phyloP scores from a whole-genome alignment of 495 filamentous ascomycete genomes.

The Astrothelium subdiscretum region DNA sequence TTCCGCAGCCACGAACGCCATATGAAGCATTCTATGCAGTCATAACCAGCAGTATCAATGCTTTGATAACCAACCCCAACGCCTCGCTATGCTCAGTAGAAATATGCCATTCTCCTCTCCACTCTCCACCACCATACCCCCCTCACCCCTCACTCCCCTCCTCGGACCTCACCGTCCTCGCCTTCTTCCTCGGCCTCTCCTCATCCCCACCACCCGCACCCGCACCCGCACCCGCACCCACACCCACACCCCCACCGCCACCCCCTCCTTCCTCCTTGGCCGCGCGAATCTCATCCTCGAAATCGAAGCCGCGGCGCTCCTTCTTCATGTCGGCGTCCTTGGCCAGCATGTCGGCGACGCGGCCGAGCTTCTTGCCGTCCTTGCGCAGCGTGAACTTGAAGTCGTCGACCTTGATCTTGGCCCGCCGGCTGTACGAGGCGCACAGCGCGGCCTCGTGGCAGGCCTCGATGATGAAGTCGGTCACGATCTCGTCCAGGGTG shows the following conservation, averaged over 20 bases:
- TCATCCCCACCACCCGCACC: slow-evolving; percentile 3
- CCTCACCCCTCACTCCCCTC: slow-evolving; percentile 8
- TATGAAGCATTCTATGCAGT: background rate
- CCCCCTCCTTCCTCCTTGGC: slow-evolving; percentile 6
- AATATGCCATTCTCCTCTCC: background rate
- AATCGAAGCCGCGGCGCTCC: slow-evolving; percentile 59
- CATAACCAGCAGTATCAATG: background rate
- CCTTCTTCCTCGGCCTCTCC: slow-evolving; percentile 7
- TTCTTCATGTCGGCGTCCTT: slow-evolving; percentile 71
- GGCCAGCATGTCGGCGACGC: slow-evolving; percentile 75
- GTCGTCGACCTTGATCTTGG: slow-evolving; percentile 96
- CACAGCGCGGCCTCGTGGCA: slow-evolving; percentile 77
- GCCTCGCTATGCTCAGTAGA: background rate
- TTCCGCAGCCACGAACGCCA: background rate
- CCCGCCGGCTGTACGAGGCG: slow-evolving; percentile 69
- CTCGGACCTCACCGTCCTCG: slow-evolving; percentile 12
- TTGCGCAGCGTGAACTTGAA: slow-evolving; percentile 85
- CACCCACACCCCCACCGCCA: too few species aligned
- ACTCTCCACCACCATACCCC: too few species aligned
- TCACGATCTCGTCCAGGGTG: slow-evolving; percentile 86
- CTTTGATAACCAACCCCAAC: background rate
- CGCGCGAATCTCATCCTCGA: slow-evolving; percentile 26
- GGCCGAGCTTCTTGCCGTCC: slow-evolving; percentile 74
- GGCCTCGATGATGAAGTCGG: slow-evolving; percentile 67
- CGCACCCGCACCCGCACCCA: too few species aligned